A percentile compares a stretch with the other conserved stretches of the same genome.
Evolutionary conservation across 164 flowering plant species (phyloP).

Genomic region (Piper betle): DNA sequence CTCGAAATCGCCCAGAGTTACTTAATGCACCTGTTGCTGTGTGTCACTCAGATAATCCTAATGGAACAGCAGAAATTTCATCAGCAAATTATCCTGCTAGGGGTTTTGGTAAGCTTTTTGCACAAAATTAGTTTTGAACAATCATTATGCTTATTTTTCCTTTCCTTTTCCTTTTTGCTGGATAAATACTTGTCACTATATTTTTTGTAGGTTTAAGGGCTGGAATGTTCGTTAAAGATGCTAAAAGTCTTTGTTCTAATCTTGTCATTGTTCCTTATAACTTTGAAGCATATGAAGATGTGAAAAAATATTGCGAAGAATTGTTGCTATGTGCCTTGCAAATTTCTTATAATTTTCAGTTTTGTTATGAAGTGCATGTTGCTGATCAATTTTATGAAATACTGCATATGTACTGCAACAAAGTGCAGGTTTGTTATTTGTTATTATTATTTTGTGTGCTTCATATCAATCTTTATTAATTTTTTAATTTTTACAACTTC

Average conservation of each 20-base stretch:
- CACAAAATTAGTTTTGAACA: neutral
- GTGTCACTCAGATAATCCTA: conserved; percentile 84
- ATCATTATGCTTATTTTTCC: neutral
- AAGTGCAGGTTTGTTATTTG: conserved; percentile 59
- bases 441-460: neutral
- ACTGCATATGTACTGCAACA: conserved; percentile 76
- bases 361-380: conserved; percentile 39
- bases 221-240: conserved; percentile 94
- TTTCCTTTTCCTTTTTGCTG: neutral
- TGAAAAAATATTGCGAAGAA: conserved; percentile 7
- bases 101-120: conserved; percentile 43
- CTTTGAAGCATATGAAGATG: conserved; percentile 89
- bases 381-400: conserved; percentile 89
- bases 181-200: neutral
- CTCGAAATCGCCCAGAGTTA: conserved; percentile 59
- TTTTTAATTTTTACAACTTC: no score
- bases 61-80: conserved; percentile 96
- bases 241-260: conserved; percentile 84
- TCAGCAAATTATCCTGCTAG: conserved; percentile 96
- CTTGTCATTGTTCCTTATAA: conserved; percentile 80
- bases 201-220: conserved; percentile 57
- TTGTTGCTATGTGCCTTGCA: neutral
- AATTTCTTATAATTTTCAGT: neutral
- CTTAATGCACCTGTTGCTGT: conserved; percentile 82
- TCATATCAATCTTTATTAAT: neutral